These are phyloP conservation scores for Ceratocystis destructans DNA, from an alignment of 2,329 filamentous ascomycete genomes.

Conservation along the genomic window DNA sequence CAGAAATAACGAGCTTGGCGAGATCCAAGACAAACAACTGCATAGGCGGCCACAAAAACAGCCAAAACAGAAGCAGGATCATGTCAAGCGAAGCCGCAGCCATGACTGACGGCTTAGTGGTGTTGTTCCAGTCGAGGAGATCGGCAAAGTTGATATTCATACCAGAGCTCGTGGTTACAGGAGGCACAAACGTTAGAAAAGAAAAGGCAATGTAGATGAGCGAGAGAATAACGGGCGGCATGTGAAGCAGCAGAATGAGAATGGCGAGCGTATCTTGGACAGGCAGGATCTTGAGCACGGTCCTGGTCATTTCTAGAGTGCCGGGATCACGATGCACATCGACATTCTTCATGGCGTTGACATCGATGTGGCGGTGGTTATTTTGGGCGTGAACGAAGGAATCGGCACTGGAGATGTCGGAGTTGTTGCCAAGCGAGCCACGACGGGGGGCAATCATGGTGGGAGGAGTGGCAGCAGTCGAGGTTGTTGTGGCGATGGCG, in stretches of 20 bases:
- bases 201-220: conserved; percentile 87
- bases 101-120: conserved; percentile 71
- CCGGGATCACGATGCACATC: conserved; percentile 58
- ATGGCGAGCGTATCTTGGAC: conserved; percentile 93
- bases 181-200: conserved; percentile 80
- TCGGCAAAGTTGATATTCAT: conserved; percentile 75
- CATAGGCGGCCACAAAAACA: conserved; percentile 74
- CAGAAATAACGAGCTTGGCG: conserved; percentile 83
- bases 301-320: conserved; percentile 63
- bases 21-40: conserved; percentile 82
- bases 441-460: conserved; percentile 16
- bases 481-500: not conserved
- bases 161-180: conserved; percentile 62
- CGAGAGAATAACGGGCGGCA: conserved; percentile 76
- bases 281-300: conserved; percentile 78
- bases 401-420: conserved; percentile 33
- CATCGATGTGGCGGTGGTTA: conserved; percentile 52
- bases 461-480: not conserved
- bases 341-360: conserved; percentile 53
- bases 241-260: conserved; percentile 84
- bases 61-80: conserved; percentile 70
- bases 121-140: conserved; percentile 75
- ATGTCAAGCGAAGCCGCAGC: conserved; percentile 75
- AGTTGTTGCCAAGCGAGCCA: conserved; percentile 38
- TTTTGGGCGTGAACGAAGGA: conserved; percentile 28